These are phyloP conservation scores for Amesomyces nigricolor DNA, from an alignment of 2,329 filamentous ascomycete species.

Conservation along the genomic window DNA sequence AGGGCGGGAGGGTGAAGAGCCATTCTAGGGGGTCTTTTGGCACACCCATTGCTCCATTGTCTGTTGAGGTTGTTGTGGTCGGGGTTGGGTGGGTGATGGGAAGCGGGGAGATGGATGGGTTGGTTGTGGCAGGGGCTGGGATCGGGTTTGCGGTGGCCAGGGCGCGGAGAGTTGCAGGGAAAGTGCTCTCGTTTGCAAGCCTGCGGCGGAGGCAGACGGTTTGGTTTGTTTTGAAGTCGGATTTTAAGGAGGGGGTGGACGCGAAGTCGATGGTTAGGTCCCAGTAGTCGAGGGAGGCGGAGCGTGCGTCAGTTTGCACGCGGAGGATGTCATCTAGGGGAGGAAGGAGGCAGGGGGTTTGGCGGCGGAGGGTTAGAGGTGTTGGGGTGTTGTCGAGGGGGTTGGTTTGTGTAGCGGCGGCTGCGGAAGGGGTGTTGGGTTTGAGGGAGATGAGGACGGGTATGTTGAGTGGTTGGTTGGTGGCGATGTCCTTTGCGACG, in stretches of 20 bases:
- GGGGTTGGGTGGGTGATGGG: too few species aligned
- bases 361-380: slow-evolving; percentile 36
- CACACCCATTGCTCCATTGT: too few species aligned
- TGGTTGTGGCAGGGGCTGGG: too few species aligned
- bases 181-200: slow-evolving; percentile 61
- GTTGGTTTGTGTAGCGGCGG: slow-evolving; percentile 34
- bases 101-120: too few species aligned
- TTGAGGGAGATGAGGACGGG: slow-evolving; percentile 62
- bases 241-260: slow-evolving; percentile 53
- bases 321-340: slow-evolving; percentile 58
- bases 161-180: slow-evolving; percentile 68
- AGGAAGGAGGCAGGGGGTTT: slow-evolving; percentile 56
- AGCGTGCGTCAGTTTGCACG: slow-evolving; percentile 53
- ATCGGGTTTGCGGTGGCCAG: slow-evolving; percentile 44
- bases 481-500: slow-evolving; percentile 80
- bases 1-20: slow-evolving; percentile 62
- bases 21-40: slow-evolving; percentile 56
- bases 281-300: slow-evolving; percentile 63
- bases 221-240: slow-evolving; percentile 63
- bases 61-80: too few species aligned
- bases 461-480: slow-evolving; percentile 69
- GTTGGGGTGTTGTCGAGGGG: slow-evolving; percentile 32
- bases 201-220: slow-evolving; percentile 69
- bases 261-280: slow-evolving; percentile 71
- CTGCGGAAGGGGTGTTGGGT: slow-evolving; percentile 33